Base-by-base conservation (phyloP, 805 yeast species). In the Spathaspora boniae region DNA sequence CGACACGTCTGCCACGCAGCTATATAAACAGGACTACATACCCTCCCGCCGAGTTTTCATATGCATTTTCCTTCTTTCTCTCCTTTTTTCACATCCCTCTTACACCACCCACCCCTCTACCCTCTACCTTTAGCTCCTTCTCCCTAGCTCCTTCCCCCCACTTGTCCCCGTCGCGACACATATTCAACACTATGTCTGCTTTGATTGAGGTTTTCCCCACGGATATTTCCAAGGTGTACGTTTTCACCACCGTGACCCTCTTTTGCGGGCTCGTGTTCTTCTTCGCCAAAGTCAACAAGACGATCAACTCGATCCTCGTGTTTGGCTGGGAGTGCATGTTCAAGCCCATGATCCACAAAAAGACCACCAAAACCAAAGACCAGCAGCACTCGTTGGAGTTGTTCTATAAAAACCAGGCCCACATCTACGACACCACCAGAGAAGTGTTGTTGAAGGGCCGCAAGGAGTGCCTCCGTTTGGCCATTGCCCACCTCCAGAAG, bases 371-470 rank as follows among this genome's bases (percentile, higher is more conserved):
- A n/a, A 41, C 51, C 9, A 45, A 48, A 6, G 65, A 70, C 35
- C 86, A 80, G 51, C 82, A 78, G 49, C 70, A 70, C 23, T 74
- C 76, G 4, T 67, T 81, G 38, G 95, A 86, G 55, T 62, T 71
- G 17, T 85, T 85, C 54, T 85, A 85, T 61, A 74, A 76, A 48
- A 76, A 77, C 30, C 95, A 86, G 59, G 94, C 94, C 7, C 75
- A 73, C 37, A 71, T 86, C 29, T 85, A 85, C 54, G 94, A 85
- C 53, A 58, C 75, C 29, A 85, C 94, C 4, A 75, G 95, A 51
- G 65, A 71, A 31, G 61, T 71, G 24, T 65, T 85, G 26, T 67
- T 85, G 45, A 74, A 82, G 56, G 95, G 95, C 15, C 70, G 94
- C 48, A 78, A 75, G 48, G 72, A 71, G 37, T 79, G 86, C 38